Base-by-base conservation (phyloP, 371 early-diverging fungal species). In the Massospora cicadina region DNA sequence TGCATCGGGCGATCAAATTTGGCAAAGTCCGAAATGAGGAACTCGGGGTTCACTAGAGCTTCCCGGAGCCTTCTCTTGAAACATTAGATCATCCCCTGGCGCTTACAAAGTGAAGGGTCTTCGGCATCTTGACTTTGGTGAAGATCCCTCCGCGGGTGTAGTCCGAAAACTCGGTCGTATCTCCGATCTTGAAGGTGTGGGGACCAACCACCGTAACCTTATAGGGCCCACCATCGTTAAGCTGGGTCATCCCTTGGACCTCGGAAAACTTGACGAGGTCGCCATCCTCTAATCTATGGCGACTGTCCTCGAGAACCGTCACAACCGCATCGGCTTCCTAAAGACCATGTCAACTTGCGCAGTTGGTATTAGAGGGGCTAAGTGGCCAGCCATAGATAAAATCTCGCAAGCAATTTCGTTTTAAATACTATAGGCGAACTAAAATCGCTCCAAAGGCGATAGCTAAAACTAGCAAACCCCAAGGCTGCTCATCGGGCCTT, bases 251-350 rank as follows among this genome's bases (percentile, higher is more conserved):
- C 29, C 98, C 98, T 72, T 89, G 75, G 23, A 98, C 73, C 71
- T 98, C 97, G 27, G 79, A 77, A 71, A 98, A 98, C 1, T 90
- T 90, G 33, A 98, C 98, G 72, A 79, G 83, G 70, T 95, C 95
- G 3, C 98, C 98, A 71, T 95, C 97, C 71, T 93, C 95, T 23
- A 98, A 77, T 25, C 95, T 95, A 72, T 98, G 98, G 55, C 98
- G 83, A 21, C 88, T 84, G 68, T 97, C 94, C 70, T 98, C 98
- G 68, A 98, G 75, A 71, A 93, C 93, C 21, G 95, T 92, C 25
- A 99, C 94, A 63, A 93, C 83, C 63, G 92, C 91, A 60, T 94
- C 90, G 24, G 71, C 69, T 28, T 91, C 91, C 79, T 53, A 63
- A 63, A 13, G n/a, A n/a, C n/a, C n/a, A n/a, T n/a, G n/a, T n/a